A percentile compares a stretch with the other conserved stretches of the same genome.
Conservation (phyloP, 2,329 filamentous ascomycete genomes). For the Orbilia blumenaviensis region DNA sequence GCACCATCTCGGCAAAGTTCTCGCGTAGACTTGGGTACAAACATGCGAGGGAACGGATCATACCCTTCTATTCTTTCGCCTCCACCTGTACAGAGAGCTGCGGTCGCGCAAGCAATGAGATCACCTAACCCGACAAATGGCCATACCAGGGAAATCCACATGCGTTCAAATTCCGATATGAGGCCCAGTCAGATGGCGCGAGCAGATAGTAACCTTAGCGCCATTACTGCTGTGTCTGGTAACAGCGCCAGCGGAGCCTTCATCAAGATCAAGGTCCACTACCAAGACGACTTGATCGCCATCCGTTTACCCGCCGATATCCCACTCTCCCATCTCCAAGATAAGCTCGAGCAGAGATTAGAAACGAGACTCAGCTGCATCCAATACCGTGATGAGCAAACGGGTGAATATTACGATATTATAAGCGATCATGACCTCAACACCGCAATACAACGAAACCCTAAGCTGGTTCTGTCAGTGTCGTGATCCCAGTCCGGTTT, state of each 20-base stretch:
- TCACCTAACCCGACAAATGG: constrained; percentile 57
- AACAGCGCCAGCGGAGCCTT: constrained; percentile 63
- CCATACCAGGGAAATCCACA: constrained; percentile 63
- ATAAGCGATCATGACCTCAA: constrained; percentile 83
- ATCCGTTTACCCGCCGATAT: constrained; percentile 87
- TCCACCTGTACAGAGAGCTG: constrained; percentile 61
- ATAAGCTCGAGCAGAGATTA: constrained; percentile 84
- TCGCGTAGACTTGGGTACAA: constrained; percentile 68
- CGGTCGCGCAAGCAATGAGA: constrained; percentile 55
- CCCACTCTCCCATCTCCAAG: constrained; percentile 77
- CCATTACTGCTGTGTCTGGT: constrained; percentile 58
- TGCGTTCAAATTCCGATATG: constrained; percentile 57
- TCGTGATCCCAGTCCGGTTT: constrained; percentile 24
- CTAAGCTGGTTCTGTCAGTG: constrained; percentile 83
- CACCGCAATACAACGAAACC: constrained; percentile 80
- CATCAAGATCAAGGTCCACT: constrained; percentile 95
- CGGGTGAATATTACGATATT: constrained; percentile 77
- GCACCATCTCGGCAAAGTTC: constrained; percentile 74
- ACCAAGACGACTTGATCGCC: constrained; percentile 88
- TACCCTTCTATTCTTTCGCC: constrained; percentile 68
- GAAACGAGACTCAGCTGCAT: constrained; percentile 77
- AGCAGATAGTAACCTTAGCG: constrained; percentile 67
- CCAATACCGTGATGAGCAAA: constrained; percentile 84
- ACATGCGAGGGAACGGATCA: constrained; percentile 63
- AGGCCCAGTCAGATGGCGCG: constrained; percentile 62